A percentile compares a stretch with the other conserved stretches of the same genome.
Conservation (phyloP, 2,329 filamentous ascomycete species). For the Sporothrix curviconia region DNA sequence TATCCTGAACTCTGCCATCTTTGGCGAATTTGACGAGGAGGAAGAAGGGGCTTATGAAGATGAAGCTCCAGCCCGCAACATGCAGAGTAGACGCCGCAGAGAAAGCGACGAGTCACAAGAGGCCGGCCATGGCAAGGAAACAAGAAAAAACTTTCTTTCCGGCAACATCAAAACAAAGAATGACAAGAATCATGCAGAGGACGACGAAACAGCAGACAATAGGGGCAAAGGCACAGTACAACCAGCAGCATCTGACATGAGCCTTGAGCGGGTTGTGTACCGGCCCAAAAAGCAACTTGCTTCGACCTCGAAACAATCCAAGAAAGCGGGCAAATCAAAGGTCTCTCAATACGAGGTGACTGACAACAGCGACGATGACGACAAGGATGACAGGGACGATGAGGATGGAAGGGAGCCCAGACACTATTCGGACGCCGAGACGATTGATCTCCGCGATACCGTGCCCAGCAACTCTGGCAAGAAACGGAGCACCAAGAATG, state of each 20-base stretch:
- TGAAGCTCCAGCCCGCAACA: no score
- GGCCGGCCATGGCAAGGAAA: background rate
- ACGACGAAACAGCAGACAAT: background rate
- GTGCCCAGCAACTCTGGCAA: slow-evolving; percentile 1
- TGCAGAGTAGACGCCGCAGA: background rate
- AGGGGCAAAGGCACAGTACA: background rate
- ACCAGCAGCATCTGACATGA: background rate
- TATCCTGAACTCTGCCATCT: background rate
- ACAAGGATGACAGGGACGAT: background rate
- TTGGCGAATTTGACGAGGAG: background rate
- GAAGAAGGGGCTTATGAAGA: background rate
- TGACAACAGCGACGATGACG: background rate
- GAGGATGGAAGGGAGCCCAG: background rate
- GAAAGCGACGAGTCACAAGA: background rate
- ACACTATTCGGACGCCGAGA: slow-evolving; percentile 5
- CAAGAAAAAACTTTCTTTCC: background rate
- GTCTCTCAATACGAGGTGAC: no score
- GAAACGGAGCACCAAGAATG: background rate
- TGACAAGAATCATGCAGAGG: no score
- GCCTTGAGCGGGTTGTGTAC: background rate
- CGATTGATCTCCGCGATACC: background rate
- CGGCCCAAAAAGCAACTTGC: background rate
- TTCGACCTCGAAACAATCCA: background rate
- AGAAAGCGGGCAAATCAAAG: background rate
- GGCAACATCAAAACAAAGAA: no score